Evolutionary conservation across 495 filamentous ascomycete species (phyloP), one percentile per base, ranked within the genome.

Genomic region (Talaromyces adpressus): DNA sequence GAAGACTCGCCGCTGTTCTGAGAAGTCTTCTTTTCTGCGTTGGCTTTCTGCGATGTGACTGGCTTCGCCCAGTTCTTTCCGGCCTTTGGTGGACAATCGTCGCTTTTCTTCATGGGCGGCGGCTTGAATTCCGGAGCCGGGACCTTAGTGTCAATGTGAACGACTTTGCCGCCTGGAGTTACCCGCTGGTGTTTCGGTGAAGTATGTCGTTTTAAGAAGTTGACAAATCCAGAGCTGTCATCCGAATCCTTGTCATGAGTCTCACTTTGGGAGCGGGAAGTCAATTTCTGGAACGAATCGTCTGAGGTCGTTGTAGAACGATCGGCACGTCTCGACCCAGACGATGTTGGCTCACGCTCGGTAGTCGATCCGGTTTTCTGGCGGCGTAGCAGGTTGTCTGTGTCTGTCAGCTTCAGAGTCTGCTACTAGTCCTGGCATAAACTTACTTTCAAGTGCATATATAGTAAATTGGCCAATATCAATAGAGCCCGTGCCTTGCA

Each of bases 141-240:
- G 18, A 67, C 60, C 23, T 64, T 57, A 7, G 65, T 64, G 14
- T 70, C 67, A 71, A 79, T 82, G 4, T 85, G 83, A 18, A 89
- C 84, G 51, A 89, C 83, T 36, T 79, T 81, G n/a, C 86, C 86
- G 18, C 84, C 85, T 62, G 86, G 86, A 49, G 85, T 88, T 54
- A 89, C 86, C 41, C 85, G 80, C 58, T 87, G 76, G 53, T 83
- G 80, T 16, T 76, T 82, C 6, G 86, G 84, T 23, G 85, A 86
- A 2, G 82, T 78, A 67, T 88, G 84, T 62, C 83, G 75, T 69
- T 82, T 83, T 20, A 88, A 73, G 41, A 89, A 84, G 18, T 72
- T 76, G 32, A 70, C 74, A 65, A 84, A 83, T 0, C 81, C 81
- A 14, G 69, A 69, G 34, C 80, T 72, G 18, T 60, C 66, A 49